Conservation (phyloP, 2,329 filamentous ascomycete species). For the Colletotrichum sp. region DNA sequence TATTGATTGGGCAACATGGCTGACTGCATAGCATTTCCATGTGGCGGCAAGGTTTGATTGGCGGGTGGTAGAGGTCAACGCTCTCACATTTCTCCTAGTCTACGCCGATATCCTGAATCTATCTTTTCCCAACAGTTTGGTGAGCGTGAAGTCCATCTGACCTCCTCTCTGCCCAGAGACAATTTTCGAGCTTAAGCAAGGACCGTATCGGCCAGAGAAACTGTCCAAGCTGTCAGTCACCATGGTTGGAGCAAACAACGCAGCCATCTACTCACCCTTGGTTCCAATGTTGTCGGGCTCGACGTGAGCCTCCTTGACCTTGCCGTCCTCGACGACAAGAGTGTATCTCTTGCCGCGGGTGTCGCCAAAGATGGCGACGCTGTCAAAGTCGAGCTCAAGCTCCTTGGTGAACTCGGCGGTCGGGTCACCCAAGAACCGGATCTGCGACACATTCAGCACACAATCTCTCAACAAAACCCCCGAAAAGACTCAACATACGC, state of each 20-base stretch:
- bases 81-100: not conserved
- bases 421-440: conserved; percentile 89
- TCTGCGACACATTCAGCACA: conserved; percentile 52
- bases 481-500: conserved; percentile 60
- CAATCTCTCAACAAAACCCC: not conserved
- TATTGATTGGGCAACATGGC: not conserved
- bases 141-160: not conserved
- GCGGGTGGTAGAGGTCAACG: not conserved
- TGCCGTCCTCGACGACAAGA: conserved; percentile 81
- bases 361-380: conserved; percentile 79
- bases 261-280: conserved; percentile 60
- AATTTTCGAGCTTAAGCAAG: conserved; percentile 34
- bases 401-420: conserved; percentile 80
- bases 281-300: conserved; percentile 90
- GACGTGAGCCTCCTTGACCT: conserved; percentile 80
- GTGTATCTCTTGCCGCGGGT: conserved; percentile 88
- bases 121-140: not conserved
- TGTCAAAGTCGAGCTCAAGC: conserved; percentile 84
- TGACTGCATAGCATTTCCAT: not conserved
- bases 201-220: conserved; percentile 58
- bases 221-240: conserved; percentile 29
- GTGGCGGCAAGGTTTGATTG: not conserved
- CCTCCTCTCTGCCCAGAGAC: not conserved
- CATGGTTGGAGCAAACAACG: not conserved
- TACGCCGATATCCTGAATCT: not conserved